Base-by-base conservation (phyloP, 2,329 filamentous ascomycete species). In the Epichloe amarillans region DNA sequence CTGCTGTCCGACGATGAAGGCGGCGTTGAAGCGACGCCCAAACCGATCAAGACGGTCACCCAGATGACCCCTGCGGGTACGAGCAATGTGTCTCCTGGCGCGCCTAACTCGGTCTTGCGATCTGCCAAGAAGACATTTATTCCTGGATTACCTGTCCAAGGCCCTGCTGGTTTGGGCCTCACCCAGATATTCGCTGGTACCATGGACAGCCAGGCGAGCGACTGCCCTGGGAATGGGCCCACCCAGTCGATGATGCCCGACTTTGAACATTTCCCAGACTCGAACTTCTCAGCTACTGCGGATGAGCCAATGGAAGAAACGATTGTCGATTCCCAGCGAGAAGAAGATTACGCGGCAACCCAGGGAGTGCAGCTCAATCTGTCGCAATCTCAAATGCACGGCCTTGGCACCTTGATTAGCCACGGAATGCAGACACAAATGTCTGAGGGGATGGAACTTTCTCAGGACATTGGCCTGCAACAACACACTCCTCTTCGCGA, bases 141-240 rank as follows among this genome's bases (percentile, higher is more conserved):
- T 52, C 84, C 84, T 3, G 83, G 82, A 1, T 68, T 88, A 19
- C 78, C 82, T 2, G 72, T 83, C 4, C 66, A 73, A 21, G 77
- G 74, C 0, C 73, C 79, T 21, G 80, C 79, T 37, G 81, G 80
- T 3, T 69, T 95, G 41, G 86, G 88, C 10, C 74, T 95, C 43
- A 94, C 88, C 0, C 90, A 95, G 60, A 91, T 93, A 55, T 96
- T 95, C 62, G 86, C 86, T 5, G 88, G 88, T 12, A 95, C 89
- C 1, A 85, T 96, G 80, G 88, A 72, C 63, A 80, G 74, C 57
- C 75, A 80, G 58, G 56, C 60, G 52, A 58, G 59, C 57, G n/a
- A 30, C 15, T 40, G 19, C 26, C 50, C 58, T 17, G 51, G 51
- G 33, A 52, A 54, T n/a, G 64, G 58, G 8, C 66, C 66, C 37